A percentile compares a stretch with the other conserved stretches of the same genome.
Evolutionary conservation across 129 eudicot species (phyloP).

Genomic region (Lactuca saligna): DNA sequence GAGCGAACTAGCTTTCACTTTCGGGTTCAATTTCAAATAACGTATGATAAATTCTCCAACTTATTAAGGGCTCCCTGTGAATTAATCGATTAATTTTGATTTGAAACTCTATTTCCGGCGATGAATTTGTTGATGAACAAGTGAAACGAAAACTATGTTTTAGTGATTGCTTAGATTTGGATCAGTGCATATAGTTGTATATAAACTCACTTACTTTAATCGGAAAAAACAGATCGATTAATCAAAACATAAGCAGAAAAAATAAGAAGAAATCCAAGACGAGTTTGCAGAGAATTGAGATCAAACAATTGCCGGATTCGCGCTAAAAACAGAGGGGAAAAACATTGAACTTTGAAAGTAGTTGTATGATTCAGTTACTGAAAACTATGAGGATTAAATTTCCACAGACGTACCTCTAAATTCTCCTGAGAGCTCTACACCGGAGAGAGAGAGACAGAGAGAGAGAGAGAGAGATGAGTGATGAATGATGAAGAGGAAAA

Average conservation of each 20-base stretch:
- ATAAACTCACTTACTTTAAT: neutral
- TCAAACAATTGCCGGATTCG: neutral
- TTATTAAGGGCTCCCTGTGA: neutral
- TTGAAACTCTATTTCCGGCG: neutral
- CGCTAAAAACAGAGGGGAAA: neutral
- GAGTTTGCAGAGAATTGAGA: conserved; percentile 1
- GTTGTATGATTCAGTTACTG: neutral
- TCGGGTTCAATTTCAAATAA: no score
- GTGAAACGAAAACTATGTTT: neutral
- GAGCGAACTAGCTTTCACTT: no score
- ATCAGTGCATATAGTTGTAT: conserved; percentile 1
- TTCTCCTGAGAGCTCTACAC: neutral
- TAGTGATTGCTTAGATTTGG: neutral
- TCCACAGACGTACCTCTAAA: neutral
- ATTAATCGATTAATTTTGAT: neutral
- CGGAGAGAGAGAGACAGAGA: neutral
- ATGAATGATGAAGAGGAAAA: neutral
- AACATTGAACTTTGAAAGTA: neutral
- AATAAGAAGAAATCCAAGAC: neutral
- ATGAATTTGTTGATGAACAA: neutral
- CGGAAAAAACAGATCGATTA: neutral
- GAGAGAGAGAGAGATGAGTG: no score
- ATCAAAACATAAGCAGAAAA: neutral
- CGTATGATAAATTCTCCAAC: neutral
- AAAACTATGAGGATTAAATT: neutral